These are phyloP conservation scores for Saccharomyces hybrid DNA, from an alignment of 1,139 yeast species.

Conservation along the genomic window DNA sequence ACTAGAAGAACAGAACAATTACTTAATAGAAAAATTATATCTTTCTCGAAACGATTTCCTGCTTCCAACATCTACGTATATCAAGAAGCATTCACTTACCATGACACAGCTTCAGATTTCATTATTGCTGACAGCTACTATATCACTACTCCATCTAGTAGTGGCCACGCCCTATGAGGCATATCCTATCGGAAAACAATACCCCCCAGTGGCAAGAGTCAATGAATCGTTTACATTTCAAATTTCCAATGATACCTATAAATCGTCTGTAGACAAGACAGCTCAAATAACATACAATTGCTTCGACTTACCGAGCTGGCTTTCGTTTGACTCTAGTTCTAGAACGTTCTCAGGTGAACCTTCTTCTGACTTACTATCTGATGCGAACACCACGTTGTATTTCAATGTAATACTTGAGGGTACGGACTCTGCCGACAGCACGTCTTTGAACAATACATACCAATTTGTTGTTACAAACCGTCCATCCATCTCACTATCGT, in stretches of 20 bases:
- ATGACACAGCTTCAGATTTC: neutral
- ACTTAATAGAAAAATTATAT: neutral
- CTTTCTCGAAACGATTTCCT: neutral
- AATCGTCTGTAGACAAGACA: constrained; percentile 36
- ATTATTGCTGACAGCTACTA: neutral
- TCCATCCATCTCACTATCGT: constrained; percentile 40
- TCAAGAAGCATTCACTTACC: neutral
- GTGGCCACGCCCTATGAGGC: constrained; percentile 47
- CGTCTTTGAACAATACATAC: constrained; percentile 41
- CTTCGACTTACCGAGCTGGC: constrained; percentile 64
- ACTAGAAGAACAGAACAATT: neutral
- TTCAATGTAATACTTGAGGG: constrained; percentile 49
- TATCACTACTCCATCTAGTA: neutral
- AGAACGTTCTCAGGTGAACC: constrained; percentile 71
- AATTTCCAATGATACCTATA: constrained; percentile 64
- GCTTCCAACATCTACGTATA: neutral
- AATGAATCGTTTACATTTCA: constrained; percentile 55
- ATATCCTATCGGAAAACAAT: constrained; percentile 74
- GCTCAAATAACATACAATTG: constrained; percentile 48
- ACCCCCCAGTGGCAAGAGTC: constrained; percentile 79
- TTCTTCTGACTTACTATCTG: constrained; percentile 34
- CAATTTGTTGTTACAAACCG: constrained; percentile 51
- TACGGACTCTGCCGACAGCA: constrained; percentile 46
- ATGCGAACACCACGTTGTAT: constrained; percentile 33
- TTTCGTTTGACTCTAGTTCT: constrained; percentile 54